Base-by-base conservation (phyloP, 805 yeast species). In the Metschnikowia shivogae region DNA sequence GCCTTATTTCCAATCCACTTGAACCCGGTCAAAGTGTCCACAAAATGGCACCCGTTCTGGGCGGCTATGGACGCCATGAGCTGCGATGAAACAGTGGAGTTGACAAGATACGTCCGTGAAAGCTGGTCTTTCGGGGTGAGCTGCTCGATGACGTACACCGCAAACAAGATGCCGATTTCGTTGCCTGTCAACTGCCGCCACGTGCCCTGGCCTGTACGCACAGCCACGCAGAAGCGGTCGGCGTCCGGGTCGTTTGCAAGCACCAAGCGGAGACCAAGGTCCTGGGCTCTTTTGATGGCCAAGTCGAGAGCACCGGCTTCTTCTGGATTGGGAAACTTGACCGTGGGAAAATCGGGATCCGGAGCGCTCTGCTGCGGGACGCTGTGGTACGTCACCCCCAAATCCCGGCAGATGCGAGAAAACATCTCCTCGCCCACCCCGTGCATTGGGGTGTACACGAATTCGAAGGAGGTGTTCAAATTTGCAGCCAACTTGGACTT, bases 241-340 rank as follows among this genome's bases (percentile, higher is more conserved):
- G 98, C 99, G 64, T 92, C 99, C 0, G 99, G 99, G 59, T 92
- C 99, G 62, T 85, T 92, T 1, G 97, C 96, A 2, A 92, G 56
- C 1, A 92, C 92, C 27, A 89, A 60, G 2, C 67, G 60, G 20
- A 76, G 62, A 0, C 72, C 72, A 2, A 65, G 60, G 1, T 51
- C 43, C 34, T 86, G 81, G 0, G 96, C 97, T 3, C 65, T 61
- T 8, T 59, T 42, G 14, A 82, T 82, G 0, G 96, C 92, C 42
- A 84, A 59, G 52, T 81, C 84, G 44, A 93, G 70, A 0, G 98
- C 98, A 3, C 97, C 97, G 50, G 81, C 79, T 58, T 92, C 99
- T 63, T 92, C 99, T 0, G 99, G 99, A 58, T 92, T 92, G 5
- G 99, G 99, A 57, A 92, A 92, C 36, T 63, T 65, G 7, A 92